Evolutionary conservation across 2,329 filamentous ascomycete genomes (phyloP), one percentile per base, ranked within the genome.

Genomic region (Monosporascus sp.): DNA sequence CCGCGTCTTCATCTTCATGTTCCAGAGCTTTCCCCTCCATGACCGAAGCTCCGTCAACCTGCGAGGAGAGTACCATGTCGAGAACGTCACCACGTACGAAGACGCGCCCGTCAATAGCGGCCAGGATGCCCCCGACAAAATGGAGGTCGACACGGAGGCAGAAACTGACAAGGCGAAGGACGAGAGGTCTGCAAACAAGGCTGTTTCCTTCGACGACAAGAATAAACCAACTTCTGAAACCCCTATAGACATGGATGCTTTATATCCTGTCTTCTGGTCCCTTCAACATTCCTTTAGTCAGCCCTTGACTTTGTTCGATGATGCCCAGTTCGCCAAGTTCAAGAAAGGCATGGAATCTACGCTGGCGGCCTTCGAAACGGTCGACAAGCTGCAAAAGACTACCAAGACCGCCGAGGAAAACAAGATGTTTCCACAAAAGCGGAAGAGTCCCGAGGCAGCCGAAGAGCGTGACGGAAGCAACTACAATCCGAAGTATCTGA

Each of bases 31-130:
- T 65, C 94, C 94, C 1, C 78, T 99, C 0, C 93, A 93, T 34
- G 95, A 99, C 71, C 94, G 93, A 69, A 97, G 94, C 69, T 97
- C 94, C 0, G 94, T 99, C 49, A 99, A 99, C 66, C 79, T 97
- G 40, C 84, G 94, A 50, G 94, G 94, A 61, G 93, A 97, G 73
- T 99, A 94, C 62, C 94, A 99, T 66, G 84, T 89, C 26, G 94
- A 97, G 65, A 99, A 99, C 76, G 83, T 92, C 52, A 99, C 95
- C 1, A 85, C 83, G 0, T 99, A 85, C 65, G 90, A 96, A 64
- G 79, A 85, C 36, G 72, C 76, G 7, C 61, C 72, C 1, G 62
- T 74, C 14, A 65, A 69, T 11, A 34, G 31, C 31, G 63, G 69
- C 7, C 66, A 63, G 31, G 63, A 61, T 47, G 55, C 68, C 41